A percentile compares a stretch with the other conserved stretches of the same genome.
Conservation (phyloP, 2,329 filamentous ascomycete genomes). For the Scopulariopsis brevicaulis region DNA sequence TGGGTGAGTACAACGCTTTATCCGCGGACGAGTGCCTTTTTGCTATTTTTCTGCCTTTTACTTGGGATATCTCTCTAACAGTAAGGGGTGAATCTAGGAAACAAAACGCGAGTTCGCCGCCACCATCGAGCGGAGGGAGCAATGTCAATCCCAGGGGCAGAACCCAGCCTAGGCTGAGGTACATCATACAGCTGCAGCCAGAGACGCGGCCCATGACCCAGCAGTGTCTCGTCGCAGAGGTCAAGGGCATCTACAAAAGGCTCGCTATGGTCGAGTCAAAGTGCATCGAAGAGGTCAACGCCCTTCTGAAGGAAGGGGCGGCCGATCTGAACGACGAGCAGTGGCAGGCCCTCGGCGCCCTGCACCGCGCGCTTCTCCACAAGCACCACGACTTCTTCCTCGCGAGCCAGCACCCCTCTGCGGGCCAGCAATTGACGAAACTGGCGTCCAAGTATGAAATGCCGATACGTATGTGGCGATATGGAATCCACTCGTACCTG, state of each 20-base stretch:
- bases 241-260: constrained; percentile 74
- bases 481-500: constrained; percentile 79
- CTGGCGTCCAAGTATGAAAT: constrained; percentile 77
- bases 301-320: constrained; percentile 26
- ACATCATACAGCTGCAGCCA: constrained; percentile 42
- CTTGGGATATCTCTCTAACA: too few relatives aligned
- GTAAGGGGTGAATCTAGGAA: too few relatives aligned
- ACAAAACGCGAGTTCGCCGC: too few relatives aligned
- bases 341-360: constrained; percentile 72
- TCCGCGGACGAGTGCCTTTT: too few relatives aligned
- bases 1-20: not conserved
- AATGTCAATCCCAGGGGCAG: not conserved
- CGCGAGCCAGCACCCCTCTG: constrained; percentile 75
- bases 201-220: constrained; percentile 61
- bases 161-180: constrained; percentile 5
- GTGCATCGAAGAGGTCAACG: constrained; percentile 71
- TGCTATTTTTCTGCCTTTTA: too few relatives aligned
- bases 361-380: constrained; percentile 71
- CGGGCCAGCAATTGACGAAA: constrained; percentile 52
- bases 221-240: constrained; percentile 68
- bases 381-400: constrained; percentile 83
- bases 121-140: too few relatives aligned
- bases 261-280: constrained; percentile 80
- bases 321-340: constrained; percentile 51
- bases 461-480: constrained; percentile 89